Conservation (phyloP, 345 rosid genomes). For the Conringia planisiliqua region DNA sequence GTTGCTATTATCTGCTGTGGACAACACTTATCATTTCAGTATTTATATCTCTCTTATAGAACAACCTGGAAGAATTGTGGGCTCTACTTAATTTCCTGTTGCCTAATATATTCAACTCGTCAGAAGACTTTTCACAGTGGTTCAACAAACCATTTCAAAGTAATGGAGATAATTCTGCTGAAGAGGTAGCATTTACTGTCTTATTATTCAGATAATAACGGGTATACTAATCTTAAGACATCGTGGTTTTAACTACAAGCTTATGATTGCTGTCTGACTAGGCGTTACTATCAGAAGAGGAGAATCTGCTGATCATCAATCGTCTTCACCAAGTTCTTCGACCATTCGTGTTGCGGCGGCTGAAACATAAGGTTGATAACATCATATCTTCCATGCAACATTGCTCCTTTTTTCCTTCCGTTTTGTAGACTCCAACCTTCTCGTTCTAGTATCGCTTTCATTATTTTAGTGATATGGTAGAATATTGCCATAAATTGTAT, state of each 20-base stretch:
- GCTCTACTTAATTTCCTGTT: constrained; percentile 87
- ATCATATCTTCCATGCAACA: neutral
- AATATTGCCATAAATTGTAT: neutral
- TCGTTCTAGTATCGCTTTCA: constrained; percentile 7
- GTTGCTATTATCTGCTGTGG: neutral
- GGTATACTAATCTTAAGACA: constrained; percentile 1
- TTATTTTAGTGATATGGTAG: neutral
- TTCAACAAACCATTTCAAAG: constrained; percentile 93
- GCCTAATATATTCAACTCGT: constrained; percentile 89
- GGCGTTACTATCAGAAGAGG: constrained; percentile 94
- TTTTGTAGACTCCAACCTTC: neutral
- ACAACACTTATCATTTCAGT: constrained; percentile 13
- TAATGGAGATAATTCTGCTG: constrained; percentile 80
- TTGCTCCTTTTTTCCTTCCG: neutral
- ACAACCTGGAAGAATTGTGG: constrained; percentile 95
- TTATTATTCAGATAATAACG: neutral
- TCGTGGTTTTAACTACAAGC: neutral
- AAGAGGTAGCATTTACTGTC: constrained; percentile 49
- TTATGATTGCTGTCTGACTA: constrained; percentile 30
- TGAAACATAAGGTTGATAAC: constrained; percentile 80
- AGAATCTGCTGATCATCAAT: constrained; percentile 81
- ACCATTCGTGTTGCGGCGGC: constrained; percentile 88
- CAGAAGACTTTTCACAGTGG: constrained; percentile 97
- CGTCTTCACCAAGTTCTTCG: constrained; percentile 97
- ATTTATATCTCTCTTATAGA: constrained; percentile 42